phyloP scores from a whole-genome alignment of 768 basidiomycete genomes.

The Suillus variegatus region DNA sequence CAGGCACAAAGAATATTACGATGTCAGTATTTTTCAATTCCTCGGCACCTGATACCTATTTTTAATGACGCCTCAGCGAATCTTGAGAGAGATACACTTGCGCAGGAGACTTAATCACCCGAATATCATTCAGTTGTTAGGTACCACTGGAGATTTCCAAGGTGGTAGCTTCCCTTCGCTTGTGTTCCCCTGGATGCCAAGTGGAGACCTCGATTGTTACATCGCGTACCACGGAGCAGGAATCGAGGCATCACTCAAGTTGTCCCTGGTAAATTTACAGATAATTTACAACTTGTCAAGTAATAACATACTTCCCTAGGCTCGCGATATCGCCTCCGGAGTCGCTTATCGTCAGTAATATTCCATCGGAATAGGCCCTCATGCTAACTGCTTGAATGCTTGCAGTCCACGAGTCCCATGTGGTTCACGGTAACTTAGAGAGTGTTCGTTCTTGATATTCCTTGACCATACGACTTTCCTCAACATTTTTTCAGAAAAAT shows the following conservation, averaged over 20 bases:
- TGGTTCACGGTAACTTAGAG: slow-evolving; percentile 1
- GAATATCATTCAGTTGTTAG: background rate
- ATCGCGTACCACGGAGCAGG: slow-evolving; percentile 1
- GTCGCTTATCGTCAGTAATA: slow-evolving; percentile 1
- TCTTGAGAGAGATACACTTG: background rate
- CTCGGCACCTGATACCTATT: background rate
- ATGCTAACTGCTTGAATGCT: background rate
- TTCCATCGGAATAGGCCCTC: too few relatives aligned
- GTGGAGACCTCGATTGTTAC: slow-evolving; percentile 1
- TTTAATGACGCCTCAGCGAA: background rate
- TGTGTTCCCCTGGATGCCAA: background rate
- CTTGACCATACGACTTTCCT: background rate
- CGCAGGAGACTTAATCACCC: background rate
- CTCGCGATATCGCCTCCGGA: background rate
- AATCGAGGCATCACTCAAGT: background rate
- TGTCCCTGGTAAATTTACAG: background rate
- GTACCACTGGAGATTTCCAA: background rate
- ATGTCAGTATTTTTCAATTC: background rate
- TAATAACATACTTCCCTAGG: background rate
- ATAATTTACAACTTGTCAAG: background rate
- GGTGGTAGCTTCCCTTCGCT: background rate
- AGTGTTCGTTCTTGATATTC: background rate
- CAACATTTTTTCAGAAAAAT: background rate
- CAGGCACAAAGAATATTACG: background rate
- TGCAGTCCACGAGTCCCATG: background rate